Conservation (phyloP, 495 filamentous ascomycete species). For the Daldinia grandis region DNA sequence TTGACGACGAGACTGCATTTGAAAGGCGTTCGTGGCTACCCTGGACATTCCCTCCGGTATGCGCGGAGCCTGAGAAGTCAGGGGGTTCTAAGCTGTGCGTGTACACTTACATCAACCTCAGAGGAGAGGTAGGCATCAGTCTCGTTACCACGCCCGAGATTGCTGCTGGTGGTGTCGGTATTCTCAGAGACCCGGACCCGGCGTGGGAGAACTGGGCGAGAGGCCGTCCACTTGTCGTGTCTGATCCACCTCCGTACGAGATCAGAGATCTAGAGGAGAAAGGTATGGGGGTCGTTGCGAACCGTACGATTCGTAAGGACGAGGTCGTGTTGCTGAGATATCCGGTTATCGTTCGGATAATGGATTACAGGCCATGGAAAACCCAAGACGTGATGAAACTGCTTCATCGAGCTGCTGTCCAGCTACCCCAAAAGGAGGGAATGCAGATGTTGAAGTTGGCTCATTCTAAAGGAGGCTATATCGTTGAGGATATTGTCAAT, state of each 20-base stretch:
- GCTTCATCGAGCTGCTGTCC: constrained; percentile 39
- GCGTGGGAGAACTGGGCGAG: constrained; percentile 26
- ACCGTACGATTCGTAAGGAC: constrained; percentile 37
- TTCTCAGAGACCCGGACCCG: constrained; percentile 28
- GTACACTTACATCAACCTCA: constrained; percentile 34
- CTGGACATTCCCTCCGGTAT: constrained; percentile 48
- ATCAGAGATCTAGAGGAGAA: constrained; percentile 43
- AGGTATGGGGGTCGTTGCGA: constrained; percentile 48
- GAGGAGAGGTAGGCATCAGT: constrained; percentile 36
- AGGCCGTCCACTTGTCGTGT: constrained; percentile 23
- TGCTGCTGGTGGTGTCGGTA: constrained; percentile 34
- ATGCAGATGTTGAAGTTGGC: constrained; percentile 31
- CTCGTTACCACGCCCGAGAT: constrained; percentile 43
- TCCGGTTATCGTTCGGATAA: constrained; percentile 41
- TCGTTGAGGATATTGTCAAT: constrained; percentile 46
- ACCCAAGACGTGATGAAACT: constrained; percentile 36
- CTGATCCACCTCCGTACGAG: constrained; percentile 36
- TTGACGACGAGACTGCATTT: constrained; percentile 41
- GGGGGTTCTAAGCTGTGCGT: constrained; percentile 42
- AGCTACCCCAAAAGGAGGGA: constrained; percentile 30
- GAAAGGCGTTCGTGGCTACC: constrained; percentile 34
- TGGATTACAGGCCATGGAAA: constrained; percentile 34
- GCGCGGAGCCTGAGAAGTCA: constrained; percentile 28
- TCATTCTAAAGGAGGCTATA: constrained; percentile 38
- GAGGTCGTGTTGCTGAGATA: constrained; percentile 46